phyloP scores from a whole-genome alignment of 2,329 filamentous ascomycete genomes.

The Fusarium cyanostomum region DNA sequence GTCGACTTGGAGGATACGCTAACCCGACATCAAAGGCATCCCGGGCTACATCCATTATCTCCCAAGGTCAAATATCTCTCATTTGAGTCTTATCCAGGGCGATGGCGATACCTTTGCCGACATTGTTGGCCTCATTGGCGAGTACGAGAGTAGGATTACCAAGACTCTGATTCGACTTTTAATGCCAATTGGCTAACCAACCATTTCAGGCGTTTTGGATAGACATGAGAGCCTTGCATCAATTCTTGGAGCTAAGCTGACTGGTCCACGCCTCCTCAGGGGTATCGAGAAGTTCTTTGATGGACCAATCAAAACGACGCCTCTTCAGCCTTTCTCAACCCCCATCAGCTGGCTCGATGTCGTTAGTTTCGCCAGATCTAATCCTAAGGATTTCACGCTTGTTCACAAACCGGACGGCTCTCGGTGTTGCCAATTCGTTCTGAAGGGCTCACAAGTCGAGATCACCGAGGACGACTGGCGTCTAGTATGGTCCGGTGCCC shows the following conservation, averaged over 20 bases:
- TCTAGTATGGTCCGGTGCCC: constrained; percentile 81
- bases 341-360: constrained; percentile 85
- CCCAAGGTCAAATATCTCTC: constrained; percentile 54
- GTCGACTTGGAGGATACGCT: constrained; percentile 33
- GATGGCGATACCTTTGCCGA: constrained; percentile 75
- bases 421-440: constrained; percentile 81
- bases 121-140: constrained; percentile 75
- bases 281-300: constrained; percentile 89
- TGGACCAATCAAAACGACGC: constrained; percentile 70
- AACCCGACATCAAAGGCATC: constrained; percentile 34
- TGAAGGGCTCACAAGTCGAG: constrained; percentile 83
- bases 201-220: constrained; percentile 73
- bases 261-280: constrained; percentile 84
- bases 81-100: constrained; percentile 61
- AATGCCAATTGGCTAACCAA: constrained; percentile 27
- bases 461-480: constrained; percentile 90
- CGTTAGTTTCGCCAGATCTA: constrained; percentile 82
- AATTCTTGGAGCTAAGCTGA: constrained; percentile 83
- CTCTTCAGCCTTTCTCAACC: constrained; percentile 65
- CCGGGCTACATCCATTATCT: constrained; percentile 63
- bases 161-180: background rate
- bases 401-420: constrained; percentile 73
- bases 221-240: constrained; percentile 88
- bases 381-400: constrained; percentile 80
- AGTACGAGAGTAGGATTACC: constrained; percentile 72